phyloP scores from a whole-genome alignment of 1,139 yeast genomes.

The Kodamaea ohmeri region DNA sequence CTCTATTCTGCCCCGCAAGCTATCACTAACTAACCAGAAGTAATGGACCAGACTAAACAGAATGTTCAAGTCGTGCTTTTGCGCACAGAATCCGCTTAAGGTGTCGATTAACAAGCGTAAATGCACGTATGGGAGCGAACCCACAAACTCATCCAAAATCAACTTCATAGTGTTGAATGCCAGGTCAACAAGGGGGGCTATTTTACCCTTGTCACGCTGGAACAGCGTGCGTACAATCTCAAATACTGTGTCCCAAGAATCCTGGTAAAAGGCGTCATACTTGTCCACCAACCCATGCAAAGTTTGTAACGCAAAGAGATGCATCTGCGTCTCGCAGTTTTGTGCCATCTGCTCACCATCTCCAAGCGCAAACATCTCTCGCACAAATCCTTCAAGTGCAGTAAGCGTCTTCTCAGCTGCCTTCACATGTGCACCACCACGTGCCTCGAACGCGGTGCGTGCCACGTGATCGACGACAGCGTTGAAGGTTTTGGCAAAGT shows the following conservation, averaged over 20 bases:
- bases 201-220: constrained; percentile 37
- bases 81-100: constrained; percentile 67
- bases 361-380: constrained; percentile 34
- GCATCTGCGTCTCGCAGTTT: constrained; percentile 64
- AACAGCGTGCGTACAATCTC: constrained; percentile 70
- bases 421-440: constrained; percentile 14
- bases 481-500: constrained; percentile 49
- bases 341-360: constrained; percentile 42
- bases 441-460: constrained; percentile 36
- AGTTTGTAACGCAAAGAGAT: constrained; percentile 58
- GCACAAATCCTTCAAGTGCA: constrained; percentile 34
- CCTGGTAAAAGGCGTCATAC: constrained; percentile 52
- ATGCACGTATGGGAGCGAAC: constrained; percentile 61
- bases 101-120: constrained; percentile 67
- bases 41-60: constrained; percentile 89
- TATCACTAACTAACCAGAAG: constrained; percentile 88
- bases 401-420: constrained; percentile 39
- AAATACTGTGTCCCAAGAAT: constrained; percentile 74
- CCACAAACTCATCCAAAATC: constrained; percentile 79
- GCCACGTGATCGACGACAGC: constrained; percentile 44
- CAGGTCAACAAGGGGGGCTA: constrained; percentile 51
- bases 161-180: constrained; percentile 80
- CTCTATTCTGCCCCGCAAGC: constrained; percentile 40
- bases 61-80: constrained; percentile 70
- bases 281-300: constrained; percentile 71